Percentiles rank a stretch among this genome's conserved stretches.
Evolutionary conservation across 2,329 filamentous ascomycete genomes (phyloP).

Genomic region (Rachicladosporium sp.): DNA sequence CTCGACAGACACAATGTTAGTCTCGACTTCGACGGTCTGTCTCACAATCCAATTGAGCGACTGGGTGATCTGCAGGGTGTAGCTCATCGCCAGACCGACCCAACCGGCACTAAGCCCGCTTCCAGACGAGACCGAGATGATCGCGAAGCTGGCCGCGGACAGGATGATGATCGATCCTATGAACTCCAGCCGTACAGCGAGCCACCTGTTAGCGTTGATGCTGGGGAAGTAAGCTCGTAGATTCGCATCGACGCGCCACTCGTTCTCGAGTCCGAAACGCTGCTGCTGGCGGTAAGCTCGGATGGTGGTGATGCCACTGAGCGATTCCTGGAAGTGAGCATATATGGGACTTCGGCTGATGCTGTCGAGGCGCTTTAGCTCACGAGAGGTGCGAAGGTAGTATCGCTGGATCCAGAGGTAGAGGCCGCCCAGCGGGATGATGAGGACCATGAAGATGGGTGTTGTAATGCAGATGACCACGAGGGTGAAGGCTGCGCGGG

Average conservation of each 20-base stretch:
- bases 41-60: slow-evolving; percentile 98
- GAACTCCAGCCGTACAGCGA: slow-evolving; percentile 88
- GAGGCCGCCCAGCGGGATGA: slow-evolving; percentile 65
- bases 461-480: slow-evolving; percentile 71
- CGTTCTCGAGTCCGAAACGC: slow-evolving; percentile 83
- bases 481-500: slow-evolving; percentile 61
- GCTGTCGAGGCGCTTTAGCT: slow-evolving; percentile 91
- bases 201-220: slow-evolving; percentile 80
- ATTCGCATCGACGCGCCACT: slow-evolving; percentile 95
- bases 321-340: slow-evolving; percentile 94
- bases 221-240: slow-evolving; percentile 90
- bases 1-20: slow-evolving; percentile 98
- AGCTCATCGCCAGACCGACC: slow-evolving; percentile 92
- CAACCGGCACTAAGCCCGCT: slow-evolving; percentile 55
- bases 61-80: slow-evolving; percentile 91
- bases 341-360: slow-evolving; percentile 93
- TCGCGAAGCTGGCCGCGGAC: slow-evolving; percentile 66
- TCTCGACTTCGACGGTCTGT: slow-evolving; percentile 98
- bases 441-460: slow-evolving; percentile 67
- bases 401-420: slow-evolving; percentile 95
- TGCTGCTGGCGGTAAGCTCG: slow-evolving; percentile 83
- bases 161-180: slow-evolving; percentile 91
- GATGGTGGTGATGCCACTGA: slow-evolving; percentile 89
- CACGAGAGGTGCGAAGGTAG: slow-evolving; percentile 89
- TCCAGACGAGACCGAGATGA: slow-evolving; percentile 63